These are phyloP conservation scores for Microascus cirrosus DNA, from an alignment of 2,329 filamentous ascomycete species.

Conservation along the genomic window DNA sequence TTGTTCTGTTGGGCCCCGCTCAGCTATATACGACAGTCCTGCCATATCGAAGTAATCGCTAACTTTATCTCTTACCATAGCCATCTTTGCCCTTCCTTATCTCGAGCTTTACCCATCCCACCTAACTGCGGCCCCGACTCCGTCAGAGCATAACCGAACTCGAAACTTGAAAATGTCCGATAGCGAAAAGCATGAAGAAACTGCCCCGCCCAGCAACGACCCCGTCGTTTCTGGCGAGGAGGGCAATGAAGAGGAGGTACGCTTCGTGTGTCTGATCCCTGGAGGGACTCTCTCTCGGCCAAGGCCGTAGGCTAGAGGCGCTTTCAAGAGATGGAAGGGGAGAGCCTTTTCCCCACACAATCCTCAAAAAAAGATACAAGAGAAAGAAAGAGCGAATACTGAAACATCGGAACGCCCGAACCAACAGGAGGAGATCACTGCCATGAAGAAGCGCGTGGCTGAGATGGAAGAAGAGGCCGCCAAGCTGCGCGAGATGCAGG, in stretches of 20 bases:
- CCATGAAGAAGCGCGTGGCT: constrained; percentile 77
- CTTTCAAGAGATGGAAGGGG: background rate
- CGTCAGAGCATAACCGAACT: background rate
- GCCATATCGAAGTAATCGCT: no score
- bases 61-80: background rate
- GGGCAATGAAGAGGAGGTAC: constrained; percentile 6
- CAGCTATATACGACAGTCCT: no score
- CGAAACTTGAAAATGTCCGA: background rate
- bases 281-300: background rate
- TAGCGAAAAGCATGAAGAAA: background rate
- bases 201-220: background rate
- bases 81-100: background rate
- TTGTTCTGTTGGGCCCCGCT: no score
- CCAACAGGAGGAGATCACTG: constrained; percentile 65
- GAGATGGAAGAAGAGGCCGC: constrained; percentile 88
- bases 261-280: background rate
- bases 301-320: background rate
- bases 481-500: constrained; percentile 80
- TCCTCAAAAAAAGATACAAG: background rate
- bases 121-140: background rate
- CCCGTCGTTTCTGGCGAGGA: background rate
- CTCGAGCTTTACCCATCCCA: background rate
- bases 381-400: background rate
- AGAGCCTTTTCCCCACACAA: background rate
- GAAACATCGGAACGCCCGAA: background rate